A percentile compares a stretch with the other conserved stretches of the same genome.
Conservation (phyloP, 768 basidiomycete genomes). For the Pisolithus sp. region DNA sequence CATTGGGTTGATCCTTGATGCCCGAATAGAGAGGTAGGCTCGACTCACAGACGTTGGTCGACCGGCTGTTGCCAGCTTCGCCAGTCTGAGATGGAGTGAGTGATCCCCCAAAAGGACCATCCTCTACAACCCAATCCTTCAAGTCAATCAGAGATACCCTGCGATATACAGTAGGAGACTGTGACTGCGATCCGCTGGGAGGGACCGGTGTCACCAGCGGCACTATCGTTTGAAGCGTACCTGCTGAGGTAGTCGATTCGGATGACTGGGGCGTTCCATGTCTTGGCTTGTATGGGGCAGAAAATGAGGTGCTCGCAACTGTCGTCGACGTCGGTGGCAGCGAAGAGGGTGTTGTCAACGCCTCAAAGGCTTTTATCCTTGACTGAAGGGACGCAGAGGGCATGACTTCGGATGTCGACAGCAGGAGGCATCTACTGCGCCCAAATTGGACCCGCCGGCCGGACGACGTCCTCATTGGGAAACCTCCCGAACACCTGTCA, state of each 20-base stretch:
- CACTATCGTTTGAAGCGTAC: slow-evolving; percentile 36
- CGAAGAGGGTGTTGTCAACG: slow-evolving; percentile 31
- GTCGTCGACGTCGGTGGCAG: slow-evolving; percentile 10
- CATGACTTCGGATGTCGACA: slow-evolving; percentile 22
- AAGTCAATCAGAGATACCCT: slow-evolving; percentile 66
- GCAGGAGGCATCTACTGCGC: not conserved
- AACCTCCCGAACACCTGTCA: not conserved
- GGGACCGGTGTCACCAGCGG: slow-evolving; percentile 27
- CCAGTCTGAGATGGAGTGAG: slow-evolving; percentile 9
- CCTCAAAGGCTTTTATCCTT: slow-evolving; percentile 61
- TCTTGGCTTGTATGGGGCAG: slow-evolving; percentile 3
- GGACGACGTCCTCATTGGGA: not conserved
- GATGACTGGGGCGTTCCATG: slow-evolving; percentile 27
- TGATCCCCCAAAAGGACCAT: slow-evolving; percentile 35
- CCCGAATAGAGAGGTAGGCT: not conserved
- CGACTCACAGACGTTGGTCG: slow-evolving; percentile 15
- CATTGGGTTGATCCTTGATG: slow-evolving; percentile 13
- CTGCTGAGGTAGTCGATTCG: slow-evolving; percentile 44
- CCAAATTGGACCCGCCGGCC: not conserved
- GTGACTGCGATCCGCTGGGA: slow-evolving; percentile 29
- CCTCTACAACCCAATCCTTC: slow-evolving; percentile 68
- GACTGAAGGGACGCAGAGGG: slow-evolving; percentile 47
- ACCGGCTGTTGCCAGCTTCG: slow-evolving; percentile 3
- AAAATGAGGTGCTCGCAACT: slow-evolving; percentile 10
- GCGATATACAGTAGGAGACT: slow-evolving; percentile 39